phyloP scores from a whole-genome alignment of 805 yeast species.

The Metschnikowia arizonensis region DNA sequence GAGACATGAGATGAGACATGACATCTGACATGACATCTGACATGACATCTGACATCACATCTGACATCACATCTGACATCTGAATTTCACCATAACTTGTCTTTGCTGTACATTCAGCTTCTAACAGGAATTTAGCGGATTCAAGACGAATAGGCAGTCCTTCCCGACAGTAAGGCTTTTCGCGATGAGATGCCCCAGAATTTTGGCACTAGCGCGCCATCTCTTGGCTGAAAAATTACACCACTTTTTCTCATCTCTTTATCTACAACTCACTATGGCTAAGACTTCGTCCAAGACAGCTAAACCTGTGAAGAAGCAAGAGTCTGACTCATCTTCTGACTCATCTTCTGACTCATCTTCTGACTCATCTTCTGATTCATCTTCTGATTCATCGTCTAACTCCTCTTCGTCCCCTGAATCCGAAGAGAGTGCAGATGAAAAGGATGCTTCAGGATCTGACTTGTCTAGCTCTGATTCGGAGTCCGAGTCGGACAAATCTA shows the following conservation, averaged over 20 bases:
- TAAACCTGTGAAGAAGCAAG: conserved; percentile 9
- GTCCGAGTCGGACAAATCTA: too few species aligned
- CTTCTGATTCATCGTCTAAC: conserved; percentile 20
- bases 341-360: conserved; percentile 10
- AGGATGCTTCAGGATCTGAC: conserved; percentile 11
- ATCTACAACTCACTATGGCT: conserved; percentile 30
- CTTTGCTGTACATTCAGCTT: too few species aligned
- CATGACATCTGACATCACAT: too few species aligned
- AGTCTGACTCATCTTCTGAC: neutral
- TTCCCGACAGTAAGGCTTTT: too few species aligned
- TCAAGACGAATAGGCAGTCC: too few species aligned
- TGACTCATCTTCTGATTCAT: conserved; percentile 19
- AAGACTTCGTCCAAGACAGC: conserved; percentile 30
- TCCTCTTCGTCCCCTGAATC: conserved; percentile 22
- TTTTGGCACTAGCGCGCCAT: neutral
- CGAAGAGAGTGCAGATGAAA: conserved; percentile 1
- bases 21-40: too few species aligned
- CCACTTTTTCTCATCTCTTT: conserved; percentile 6
- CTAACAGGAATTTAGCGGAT: too few species aligned
- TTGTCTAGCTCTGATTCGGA: neutral
- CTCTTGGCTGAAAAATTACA: conserved; percentile 1
- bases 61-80: too few species aligned
- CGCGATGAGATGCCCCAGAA: conserved; percentile 8
- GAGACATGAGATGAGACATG: too few species aligned
- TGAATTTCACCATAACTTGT: too few species aligned